Base-by-base conservation (phyloP, 345 rosid species). In the Stellera chamaejasme region DNA sequence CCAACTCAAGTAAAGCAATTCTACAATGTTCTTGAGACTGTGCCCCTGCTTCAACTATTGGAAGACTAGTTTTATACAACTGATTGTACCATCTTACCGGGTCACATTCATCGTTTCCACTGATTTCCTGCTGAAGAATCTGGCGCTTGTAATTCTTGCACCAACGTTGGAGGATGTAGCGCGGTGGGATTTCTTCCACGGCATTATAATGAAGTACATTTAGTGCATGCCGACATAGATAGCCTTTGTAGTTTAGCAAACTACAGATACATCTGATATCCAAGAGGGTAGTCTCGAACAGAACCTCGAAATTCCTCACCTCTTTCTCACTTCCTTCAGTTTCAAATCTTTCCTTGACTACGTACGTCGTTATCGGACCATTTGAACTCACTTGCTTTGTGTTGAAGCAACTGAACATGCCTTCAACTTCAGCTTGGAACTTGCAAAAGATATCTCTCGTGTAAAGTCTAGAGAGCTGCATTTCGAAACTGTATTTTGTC, bases 231-330 rank as follows among this genome's bases (percentile, higher is more conserved):
- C 83, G 67, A 67, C 87, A 81, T 39, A 81, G 49, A 50, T 75
- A 78, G 27, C 83, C 83, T 68, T 70, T 73, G 69, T 73, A 78
- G 59, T 76, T 74, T 66, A 81, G 76, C 74, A 81, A 64, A 58
- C 87, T 72, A 73, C 87, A 81, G 25, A 78, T 81, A 68, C 87
- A 81, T 67, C 81, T 61, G 48, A 81, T 69, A 60, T 75, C 78
- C 45, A 61, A 66, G 50, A 69, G 73, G 58, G 54, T 76, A 0
- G 76, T 76, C 69, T 79, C 84, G 0, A 63, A 76, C 54, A 79
- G 55, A 58, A 76, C 84, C 63, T 79, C 81, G 0, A 49, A 76
- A 65, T 58, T 60, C 62, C 69, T 69, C 2, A 79, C 72, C 64
- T 69, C 77, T 62, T 76, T 73, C 70, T 66, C 72, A 5, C 45